Percentiles rank a stretch among this genome's conserved stretches.
Evolutionary conservation across 257 asterid species (phyloP).

Genomic region (Galeopsis tetrahit): DNA sequence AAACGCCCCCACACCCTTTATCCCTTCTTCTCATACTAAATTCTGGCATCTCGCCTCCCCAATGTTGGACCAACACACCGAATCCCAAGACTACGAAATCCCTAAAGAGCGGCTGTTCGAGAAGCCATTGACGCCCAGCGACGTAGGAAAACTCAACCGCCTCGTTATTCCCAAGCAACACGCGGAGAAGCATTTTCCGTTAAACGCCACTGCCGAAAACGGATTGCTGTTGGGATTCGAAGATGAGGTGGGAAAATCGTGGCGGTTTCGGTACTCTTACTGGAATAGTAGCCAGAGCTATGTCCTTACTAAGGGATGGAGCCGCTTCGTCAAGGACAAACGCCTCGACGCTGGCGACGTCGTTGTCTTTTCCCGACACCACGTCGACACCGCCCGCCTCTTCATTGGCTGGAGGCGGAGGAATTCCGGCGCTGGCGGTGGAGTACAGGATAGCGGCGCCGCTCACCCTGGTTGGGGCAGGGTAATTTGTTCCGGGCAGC

Average conservation of each 20-base stretch:
- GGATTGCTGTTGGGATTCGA: constrained; percentile 77
- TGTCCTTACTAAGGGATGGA: constrained; percentile 94
- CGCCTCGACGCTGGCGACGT: constrained; percentile 84
- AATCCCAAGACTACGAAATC: neutral
- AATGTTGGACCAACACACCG: too few species aligned
- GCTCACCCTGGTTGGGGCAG: too few species aligned
- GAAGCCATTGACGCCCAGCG: constrained; percentile 92
- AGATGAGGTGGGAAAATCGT: constrained; percentile 74
- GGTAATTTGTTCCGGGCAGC: too few species aligned
- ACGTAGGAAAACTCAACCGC: constrained; percentile 94
- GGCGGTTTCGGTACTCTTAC: constrained; percentile 89
- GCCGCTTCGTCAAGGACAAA: constrained; percentile 92
- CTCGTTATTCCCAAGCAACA: constrained; percentile 93
- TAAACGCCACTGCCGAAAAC: constrained; percentile 60
- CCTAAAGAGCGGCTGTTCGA: constrained; percentile 70
- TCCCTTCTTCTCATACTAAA: neutral
- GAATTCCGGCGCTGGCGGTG: neutral
- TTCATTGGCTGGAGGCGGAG: constrained; percentile 89
- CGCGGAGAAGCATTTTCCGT: constrained; percentile 87
- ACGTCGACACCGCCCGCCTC: constrained; percentile 53
- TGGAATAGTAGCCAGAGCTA: constrained; percentile 98
- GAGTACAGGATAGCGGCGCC: too few species aligned
- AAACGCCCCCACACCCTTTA: neutral
- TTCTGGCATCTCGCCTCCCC: too few species aligned
- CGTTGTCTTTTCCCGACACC: constrained; percentile 71